Evolutionary conservation across 202 grass and related monocot species (phyloP).

Genomic region (Carex arenaria): DNA sequence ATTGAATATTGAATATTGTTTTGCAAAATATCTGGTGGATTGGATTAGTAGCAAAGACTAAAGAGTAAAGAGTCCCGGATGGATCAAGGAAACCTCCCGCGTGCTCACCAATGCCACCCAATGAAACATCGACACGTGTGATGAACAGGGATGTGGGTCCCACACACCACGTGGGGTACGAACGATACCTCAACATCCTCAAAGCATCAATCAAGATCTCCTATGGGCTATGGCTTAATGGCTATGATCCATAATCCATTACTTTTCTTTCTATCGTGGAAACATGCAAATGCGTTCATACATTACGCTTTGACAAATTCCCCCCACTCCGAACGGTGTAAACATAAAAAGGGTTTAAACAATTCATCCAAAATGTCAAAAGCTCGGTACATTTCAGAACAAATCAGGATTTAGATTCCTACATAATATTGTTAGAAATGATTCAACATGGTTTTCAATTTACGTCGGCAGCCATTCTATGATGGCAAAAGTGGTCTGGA

Average conservation of each 20-base stretch:
- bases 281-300: slow-evolving; percentile 14
- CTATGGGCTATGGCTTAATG: too few relatives aligned
- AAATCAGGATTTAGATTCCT: neutral
- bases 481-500: too few relatives aligned
- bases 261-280: neutral
- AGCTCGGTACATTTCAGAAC: neutral
- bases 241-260: too few relatives aligned
- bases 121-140: neutral
- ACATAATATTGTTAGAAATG: neutral
- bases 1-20: too few relatives aligned
- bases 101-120: slow-evolving; percentile 9
- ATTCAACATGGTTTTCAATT: neutral
- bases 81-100: slow-evolving; percentile 21
- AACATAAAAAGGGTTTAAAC: neutral
- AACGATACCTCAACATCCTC: neutral
- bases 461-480: too few relatives aligned
- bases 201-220: slow-evolving; percentile 17
- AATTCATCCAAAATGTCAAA: neutral
- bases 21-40: neutral
- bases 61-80: neutral
- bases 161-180: slow-evolving; percentile 3
- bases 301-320: neutral
- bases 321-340: too few relatives aligned
- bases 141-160: neutral
- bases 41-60: neutral